phyloP scores from a whole-genome alignment of 1,284 basidiomycete genomes.

The Ustilago sp. region DNA sequence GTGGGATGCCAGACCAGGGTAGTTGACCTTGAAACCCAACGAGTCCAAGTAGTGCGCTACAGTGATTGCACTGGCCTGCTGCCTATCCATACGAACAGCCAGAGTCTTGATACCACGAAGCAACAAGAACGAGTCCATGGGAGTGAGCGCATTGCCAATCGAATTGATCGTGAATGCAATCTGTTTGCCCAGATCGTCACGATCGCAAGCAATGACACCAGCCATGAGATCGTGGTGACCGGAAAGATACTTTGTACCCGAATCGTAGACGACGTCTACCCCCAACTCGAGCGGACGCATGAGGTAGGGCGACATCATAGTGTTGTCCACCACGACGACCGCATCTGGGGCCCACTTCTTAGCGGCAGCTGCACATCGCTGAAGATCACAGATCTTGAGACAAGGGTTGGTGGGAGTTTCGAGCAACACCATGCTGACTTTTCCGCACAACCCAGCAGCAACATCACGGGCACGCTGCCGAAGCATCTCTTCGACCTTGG shows the following conservation, averaged over 20 bases:
- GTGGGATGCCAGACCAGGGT: constrained; percentile 88
- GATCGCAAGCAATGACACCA: constrained; percentile 78
- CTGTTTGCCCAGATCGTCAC: constrained; percentile 89
- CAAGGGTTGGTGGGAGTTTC: constrained; percentile 98
- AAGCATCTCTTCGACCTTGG: constrained; percentile 65
- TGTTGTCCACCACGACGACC: constrained; percentile 79
- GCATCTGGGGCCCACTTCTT: constrained; percentile 66
- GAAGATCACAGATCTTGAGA: constrained; percentile 93
- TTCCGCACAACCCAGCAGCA: constrained; percentile 48
- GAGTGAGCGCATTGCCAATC: constrained; percentile 95
- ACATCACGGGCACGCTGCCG: constrained; percentile 53
- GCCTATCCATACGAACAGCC: constrained; percentile 94
- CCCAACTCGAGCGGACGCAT: constrained; percentile 95
- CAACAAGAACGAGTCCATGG: constrained; percentile 84
- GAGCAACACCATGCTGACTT: constrained; percentile 74
- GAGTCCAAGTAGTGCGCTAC: constrained; percentile 88
- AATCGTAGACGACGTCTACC: constrained; percentile 97
- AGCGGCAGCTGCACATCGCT: constrained; percentile 68
- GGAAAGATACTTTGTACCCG: constrained; percentile 95
- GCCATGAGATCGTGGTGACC: constrained; percentile 99
- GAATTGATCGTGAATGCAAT: constrained; percentile 92
- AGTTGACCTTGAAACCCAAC: constrained; percentile 92
- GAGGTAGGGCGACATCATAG: constrained; percentile 99
- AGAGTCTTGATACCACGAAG: constrained; percentile 96
- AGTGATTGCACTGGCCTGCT: constrained; percentile 83